Evolutionary conservation across 164 flowering plant species (phyloP).

Genomic region (Macadamia integrifolia): DNA sequence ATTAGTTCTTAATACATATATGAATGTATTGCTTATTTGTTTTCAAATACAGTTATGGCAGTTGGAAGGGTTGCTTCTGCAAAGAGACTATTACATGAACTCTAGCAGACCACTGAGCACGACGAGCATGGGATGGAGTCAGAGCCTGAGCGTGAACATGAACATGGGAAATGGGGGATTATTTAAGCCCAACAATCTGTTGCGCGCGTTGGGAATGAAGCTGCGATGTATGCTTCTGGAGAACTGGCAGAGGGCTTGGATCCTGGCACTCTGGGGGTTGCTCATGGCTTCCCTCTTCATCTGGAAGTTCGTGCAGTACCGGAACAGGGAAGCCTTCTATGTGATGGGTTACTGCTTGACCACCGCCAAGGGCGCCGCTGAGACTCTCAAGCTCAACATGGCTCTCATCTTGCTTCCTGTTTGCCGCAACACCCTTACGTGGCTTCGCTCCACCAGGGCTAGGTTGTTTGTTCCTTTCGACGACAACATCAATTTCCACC

Average conservation of each 20-base stretch:
- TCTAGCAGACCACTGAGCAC: slow-evolving; percentile 73
- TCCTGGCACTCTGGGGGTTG: slow-evolving; percentile 55
- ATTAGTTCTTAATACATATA: too few species aligned
- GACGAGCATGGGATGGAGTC: slow-evolving; percentile 58
- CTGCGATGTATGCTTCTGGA: slow-evolving; percentile 42
- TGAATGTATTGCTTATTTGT: not conserved
- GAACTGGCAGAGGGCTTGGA: slow-evolving; percentile 88
- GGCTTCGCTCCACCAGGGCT: slow-evolving; percentile 85
- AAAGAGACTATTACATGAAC: slow-evolving; percentile 78
- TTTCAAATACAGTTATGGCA: slow-evolving; percentile 77
- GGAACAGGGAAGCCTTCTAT: slow-evolving; percentile 54
- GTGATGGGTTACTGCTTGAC: slow-evolving; percentile 85
- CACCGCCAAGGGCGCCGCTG: slow-evolving; percentile 95
- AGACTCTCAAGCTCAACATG: slow-evolving; percentile 94
- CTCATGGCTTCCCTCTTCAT: slow-evolving; percentile 55
- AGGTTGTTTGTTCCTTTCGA: slow-evolving; percentile 75
- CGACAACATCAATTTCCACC: slow-evolving; percentile 89
- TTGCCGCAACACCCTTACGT: slow-evolving; percentile 81
- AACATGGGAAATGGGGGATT: not conserved
- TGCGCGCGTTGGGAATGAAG: slow-evolving; percentile 21
- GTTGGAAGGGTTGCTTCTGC: slow-evolving; percentile 74
- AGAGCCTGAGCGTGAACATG: slow-evolving; percentile 16
- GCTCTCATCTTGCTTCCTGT: slow-evolving; percentile 83
- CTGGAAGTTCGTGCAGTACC: slow-evolving; percentile 82
- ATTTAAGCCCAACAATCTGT: slow-evolving; percentile 26